Conservation (phyloP, 805 yeast species). For the Candida quercuum region DNA sequence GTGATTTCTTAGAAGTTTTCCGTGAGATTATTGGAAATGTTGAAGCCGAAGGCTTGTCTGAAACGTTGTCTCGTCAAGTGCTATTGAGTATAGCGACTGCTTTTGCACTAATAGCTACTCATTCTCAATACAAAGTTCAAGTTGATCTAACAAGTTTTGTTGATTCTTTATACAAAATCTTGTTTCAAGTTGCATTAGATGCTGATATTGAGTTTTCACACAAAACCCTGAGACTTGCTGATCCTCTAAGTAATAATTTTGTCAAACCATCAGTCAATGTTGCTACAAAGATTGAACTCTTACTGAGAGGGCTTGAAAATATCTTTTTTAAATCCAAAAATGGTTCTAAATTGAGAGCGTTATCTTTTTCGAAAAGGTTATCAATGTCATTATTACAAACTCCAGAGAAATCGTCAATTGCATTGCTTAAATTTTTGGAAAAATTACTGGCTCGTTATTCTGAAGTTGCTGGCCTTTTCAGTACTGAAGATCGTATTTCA, state of each 20-base stretch:
- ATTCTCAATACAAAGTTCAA: constrained; percentile 63
- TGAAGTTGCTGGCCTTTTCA: constrained; percentile 67
- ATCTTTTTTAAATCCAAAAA: constrained; percentile 73
- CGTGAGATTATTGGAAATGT: constrained; percentile 66
- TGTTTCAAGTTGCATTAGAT: constrained; percentile 68
- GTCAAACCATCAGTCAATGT: constrained; percentile 74
- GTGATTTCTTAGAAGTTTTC: constrained; percentile 86
- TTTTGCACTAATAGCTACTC: constrained; percentile 76
- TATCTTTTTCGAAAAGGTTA: constrained; percentile 79
- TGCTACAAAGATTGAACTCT: constrained; percentile 82
- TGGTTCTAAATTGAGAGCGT: constrained; percentile 60
- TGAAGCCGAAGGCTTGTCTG: constrained; percentile 38
- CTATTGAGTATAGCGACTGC: constrained; percentile 85
- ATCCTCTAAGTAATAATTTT: constrained; percentile 51
- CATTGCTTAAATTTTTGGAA: constrained; percentile 71
- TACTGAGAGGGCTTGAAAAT: constrained; percentile 71
- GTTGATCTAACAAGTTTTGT: constrained; percentile 81
- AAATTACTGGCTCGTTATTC: constrained; percentile 69
- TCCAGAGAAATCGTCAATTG: constrained; percentile 85
- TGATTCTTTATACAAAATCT: constrained; percentile 61
- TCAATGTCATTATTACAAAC: constrained; percentile 62
- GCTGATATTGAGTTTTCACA: constrained; percentile 84
- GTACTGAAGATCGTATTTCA: constrained; percentile 82
- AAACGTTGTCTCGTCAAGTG: constrained; percentile 56
- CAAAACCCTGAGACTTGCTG: constrained; percentile 73